Conservation (phyloP, 2,329 filamentous ascomycete genomes). For the Neopestalotiopsis clavispora region DNA sequence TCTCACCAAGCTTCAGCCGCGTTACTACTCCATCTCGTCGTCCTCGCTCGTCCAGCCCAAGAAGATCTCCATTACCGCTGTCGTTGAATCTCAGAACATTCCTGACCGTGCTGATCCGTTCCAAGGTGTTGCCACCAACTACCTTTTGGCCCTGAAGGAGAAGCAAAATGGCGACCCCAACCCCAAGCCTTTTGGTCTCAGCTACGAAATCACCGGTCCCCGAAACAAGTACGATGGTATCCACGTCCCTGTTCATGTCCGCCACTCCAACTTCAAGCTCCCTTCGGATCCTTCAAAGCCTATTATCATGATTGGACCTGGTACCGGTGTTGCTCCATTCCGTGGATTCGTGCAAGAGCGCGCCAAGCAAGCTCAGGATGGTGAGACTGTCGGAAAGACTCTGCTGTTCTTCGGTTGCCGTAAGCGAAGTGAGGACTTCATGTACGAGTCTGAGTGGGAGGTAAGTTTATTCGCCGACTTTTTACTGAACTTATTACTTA, state of each 20-base stretch:
- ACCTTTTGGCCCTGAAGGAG: constrained; percentile 90
- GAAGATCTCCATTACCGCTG: constrained; percentile 92
- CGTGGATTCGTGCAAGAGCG: constrained; percentile 94
- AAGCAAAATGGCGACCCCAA: constrained; percentile 90
- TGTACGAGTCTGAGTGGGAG: constrained; percentile 92
- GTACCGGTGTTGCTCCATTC: constrained; percentile 96
- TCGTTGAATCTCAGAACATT: constrained; percentile 84
- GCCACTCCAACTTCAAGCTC: constrained; percentile 99
- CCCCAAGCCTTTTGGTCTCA: constrained; percentile 82
- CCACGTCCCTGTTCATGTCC: constrained; percentile 92
- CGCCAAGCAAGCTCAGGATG: constrained; percentile 79
- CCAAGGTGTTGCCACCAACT: constrained; percentile 96
- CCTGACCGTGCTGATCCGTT: constrained; percentile 78
- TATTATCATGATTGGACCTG: constrained; percentile 93
- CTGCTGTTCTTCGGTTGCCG: constrained; percentile 96
- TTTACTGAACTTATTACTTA: constrained; percentile 20
- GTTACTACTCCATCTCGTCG: constrained; percentile 99
- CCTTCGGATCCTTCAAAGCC: constrained; percentile 94
- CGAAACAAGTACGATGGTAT: constrained; percentile 97
- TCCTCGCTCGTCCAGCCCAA: constrained; percentile 93
- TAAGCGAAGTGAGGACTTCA: constrained; percentile 84
- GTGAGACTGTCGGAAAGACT: constrained; percentile 83
- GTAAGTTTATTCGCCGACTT: constrained; percentile 58
- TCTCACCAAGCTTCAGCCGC: constrained; percentile 91
- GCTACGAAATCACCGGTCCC: constrained; percentile 85